Conservation (phyloP, 2,329 filamentous ascomycete genomes). For the Cercospora sp. region DNA sequence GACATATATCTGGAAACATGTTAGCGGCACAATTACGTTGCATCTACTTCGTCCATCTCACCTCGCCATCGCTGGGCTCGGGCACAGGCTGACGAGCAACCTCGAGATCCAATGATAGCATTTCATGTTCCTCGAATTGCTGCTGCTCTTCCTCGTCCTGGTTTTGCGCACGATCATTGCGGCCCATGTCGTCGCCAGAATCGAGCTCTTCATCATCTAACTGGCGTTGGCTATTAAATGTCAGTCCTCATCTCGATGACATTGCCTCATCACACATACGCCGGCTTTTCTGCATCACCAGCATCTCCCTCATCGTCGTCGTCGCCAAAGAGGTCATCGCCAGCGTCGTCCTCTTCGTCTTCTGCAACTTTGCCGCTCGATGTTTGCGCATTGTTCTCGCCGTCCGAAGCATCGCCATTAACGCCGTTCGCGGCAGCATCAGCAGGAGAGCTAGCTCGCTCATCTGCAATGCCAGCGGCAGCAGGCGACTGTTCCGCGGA, state of each 20-base stretch:
- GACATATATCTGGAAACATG: constrained; percentile 61
- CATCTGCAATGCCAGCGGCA: constrained; percentile 16
- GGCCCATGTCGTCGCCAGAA: constrained; percentile 62
- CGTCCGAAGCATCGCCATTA: constrained; percentile 21
- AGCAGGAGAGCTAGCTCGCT: constrained; percentile 26
- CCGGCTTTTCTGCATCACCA: constrained; percentile 26
- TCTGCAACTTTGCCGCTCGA: constrained; percentile 31
- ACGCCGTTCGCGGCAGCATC: constrained; percentile 17
- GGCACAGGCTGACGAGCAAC: constrained; percentile 70
- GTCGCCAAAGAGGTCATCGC: constrained; percentile 51
- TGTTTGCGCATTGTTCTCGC: constrained; percentile 29
- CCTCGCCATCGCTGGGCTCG: constrained; percentile 68
- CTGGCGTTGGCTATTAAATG: constrained; percentile 22
- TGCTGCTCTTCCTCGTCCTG: constrained; percentile 51
- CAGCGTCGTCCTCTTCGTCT: constrained; percentile 38
- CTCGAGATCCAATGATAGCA: constrained; percentile 61
- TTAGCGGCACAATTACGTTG: not conserved
- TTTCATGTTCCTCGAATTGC: constrained; percentile 44
- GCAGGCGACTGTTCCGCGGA: constrained; percentile 21
- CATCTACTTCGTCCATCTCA: constrained; percentile 42
- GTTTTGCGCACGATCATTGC: constrained; percentile 59
- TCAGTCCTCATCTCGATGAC: constrained; percentile 8
- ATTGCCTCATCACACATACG: constrained; percentile 27
- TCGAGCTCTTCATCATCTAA: constrained; percentile 65
- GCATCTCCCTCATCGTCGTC: constrained; percentile 40